Evolutionary conservation across 208 protist genomes (phyloP), one percentile per base, ranked within the genome.

Genomic region (Trypanosoma congolense): DNA sequence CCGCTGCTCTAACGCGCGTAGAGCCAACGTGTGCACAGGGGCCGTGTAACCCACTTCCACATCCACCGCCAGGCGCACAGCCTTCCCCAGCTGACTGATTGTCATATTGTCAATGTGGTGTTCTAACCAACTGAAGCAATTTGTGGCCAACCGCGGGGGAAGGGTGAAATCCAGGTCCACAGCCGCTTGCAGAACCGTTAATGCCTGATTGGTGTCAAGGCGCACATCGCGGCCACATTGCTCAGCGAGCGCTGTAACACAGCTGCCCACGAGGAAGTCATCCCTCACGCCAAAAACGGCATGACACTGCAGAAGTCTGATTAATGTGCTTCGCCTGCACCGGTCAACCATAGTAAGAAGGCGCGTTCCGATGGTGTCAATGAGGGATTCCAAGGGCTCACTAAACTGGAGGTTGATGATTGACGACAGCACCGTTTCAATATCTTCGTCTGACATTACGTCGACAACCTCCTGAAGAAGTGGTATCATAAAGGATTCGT

Each of bases 11-110:
- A 90, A 58, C 29, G 89, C 67, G 33, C 65, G 60, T n/a, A 69
- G 67, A 24, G 83, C 80, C n/a, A 95, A 45, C 4, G 62, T 57
- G 63, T 83, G 62, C 9, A 92, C 57, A 48, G 61, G 70, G 1
- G 66, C 33, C 1, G 66, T 79, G 73, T 88, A 92, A n/a, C 80
- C 88, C 88, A 95, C 90, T 57, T 92, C 83, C 21, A 90, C 56
- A 16, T 72, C 74, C 1, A 92, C 73, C 4, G 77, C 73, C 3
- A 92, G 65, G 44, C 62, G 70, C 0, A 61, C 75, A 8, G 73
- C 65, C 28, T 85, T 71, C 0, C 75, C 80, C n/a, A 87, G 69
- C 38, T 89, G 84, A 6, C 50, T 4, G 0, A 62, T 66, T 16
- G 72, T 69, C 50, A 92, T 64, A 6, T n/a, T 21, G 16, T 73